A percentile compares a stretch with the other conserved stretches of the same genome.
phyloP scores from a whole-genome alignment of 2,329 filamentous ascomycete genomes.

The Curvularia sp. region DNA sequence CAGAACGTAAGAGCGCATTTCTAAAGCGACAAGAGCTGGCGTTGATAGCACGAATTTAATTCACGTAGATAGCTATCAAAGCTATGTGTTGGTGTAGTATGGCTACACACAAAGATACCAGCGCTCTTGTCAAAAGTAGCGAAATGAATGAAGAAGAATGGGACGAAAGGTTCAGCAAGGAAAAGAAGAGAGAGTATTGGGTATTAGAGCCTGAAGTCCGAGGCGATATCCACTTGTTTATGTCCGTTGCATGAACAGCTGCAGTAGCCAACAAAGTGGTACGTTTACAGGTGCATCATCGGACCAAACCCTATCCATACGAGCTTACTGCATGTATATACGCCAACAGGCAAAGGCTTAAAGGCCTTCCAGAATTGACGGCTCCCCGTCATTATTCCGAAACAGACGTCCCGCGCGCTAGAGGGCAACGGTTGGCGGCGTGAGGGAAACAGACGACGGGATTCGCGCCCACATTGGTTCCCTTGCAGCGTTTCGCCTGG shows the following conservation, averaged over 20 bases:
- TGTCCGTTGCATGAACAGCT: conserved; percentile 22
- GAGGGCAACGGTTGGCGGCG: conserved; percentile 41
- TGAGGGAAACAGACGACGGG: conserved; percentile 39
- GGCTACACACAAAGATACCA: conserved; percentile 12
- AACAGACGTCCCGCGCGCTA: conserved; percentile 30
- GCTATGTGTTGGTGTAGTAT: conserved; percentile 11
- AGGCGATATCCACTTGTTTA: conserved; percentile 17
- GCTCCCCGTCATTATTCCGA: conserved; percentile 33
- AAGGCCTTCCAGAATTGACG: conserved; percentile 7
- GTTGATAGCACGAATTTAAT: conserved; percentile 1
- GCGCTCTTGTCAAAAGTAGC: conserved; percentile 29
- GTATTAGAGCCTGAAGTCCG: conserved; percentile 4
- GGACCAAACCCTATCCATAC: conserved; percentile 19
- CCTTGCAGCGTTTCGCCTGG: conserved; percentile 17
- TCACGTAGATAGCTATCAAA: conserved; percentile 14
- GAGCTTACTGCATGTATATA: conserved; percentile 30
- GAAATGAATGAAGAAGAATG: conserved; percentile 14
- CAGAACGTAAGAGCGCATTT: conserved; percentile 39
- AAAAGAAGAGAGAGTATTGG: conserved; percentile 23
- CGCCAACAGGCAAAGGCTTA: conserved; percentile 13
- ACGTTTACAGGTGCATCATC: conserved; percentile 17
- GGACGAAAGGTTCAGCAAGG: conserved; percentile 7
- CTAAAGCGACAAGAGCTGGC: conserved; percentile 1
- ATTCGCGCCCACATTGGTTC: conserved; percentile 28
- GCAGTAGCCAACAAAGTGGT: conserved; percentile 23